Evolutionary conservation across 768 basidiomycete species (phyloP).

Genomic region (Vishniacozyma victoriae): DNA sequence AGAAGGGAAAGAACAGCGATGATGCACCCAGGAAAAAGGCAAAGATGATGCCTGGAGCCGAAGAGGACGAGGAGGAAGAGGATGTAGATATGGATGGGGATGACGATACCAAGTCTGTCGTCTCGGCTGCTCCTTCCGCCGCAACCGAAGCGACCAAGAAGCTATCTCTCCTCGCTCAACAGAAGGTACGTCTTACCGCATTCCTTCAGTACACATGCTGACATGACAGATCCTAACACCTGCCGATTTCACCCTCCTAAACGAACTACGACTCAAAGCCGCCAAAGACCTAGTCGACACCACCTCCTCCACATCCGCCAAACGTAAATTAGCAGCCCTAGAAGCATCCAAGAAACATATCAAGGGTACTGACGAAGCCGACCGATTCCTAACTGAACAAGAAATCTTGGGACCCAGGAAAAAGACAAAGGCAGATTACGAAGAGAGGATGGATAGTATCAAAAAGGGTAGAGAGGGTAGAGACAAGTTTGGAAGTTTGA

Average conservation of each 20-base stretch:
- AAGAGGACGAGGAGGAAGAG: conserved; percentile 20
- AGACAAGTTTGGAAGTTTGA: conserved; percentile 83
- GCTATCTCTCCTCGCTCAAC: conserved; percentile 43
- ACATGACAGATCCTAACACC: conserved; percentile 79
- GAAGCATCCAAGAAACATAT: conserved; percentile 63
- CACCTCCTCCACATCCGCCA: conserved; percentile 64
- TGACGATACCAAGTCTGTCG: conserved; percentile 42
- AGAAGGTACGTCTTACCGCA: conserved; percentile 30
- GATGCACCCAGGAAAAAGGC: conserved; percentile 4
- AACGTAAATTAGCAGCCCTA: conserved; percentile 79
- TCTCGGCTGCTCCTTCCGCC: conserved; percentile 35
- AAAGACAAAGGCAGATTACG: conserved; percentile 87
- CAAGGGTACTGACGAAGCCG: conserved; percentile 50
- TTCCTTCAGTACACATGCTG: not conserved
- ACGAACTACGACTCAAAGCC: conserved; percentile 77
- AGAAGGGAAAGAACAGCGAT: conserved; percentile 9
- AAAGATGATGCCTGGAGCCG: conserved; percentile 20
- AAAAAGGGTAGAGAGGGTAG: conserved; percentile 89
- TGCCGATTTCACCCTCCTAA: conserved; percentile 86
- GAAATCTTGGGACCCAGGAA: conserved; percentile 92
- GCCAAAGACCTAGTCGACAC: conserved; percentile 64
- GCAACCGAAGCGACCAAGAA: conserved; percentile 42
- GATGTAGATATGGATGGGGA: conserved; percentile 36
- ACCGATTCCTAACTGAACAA: conserved; percentile 72
- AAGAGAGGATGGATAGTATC: conserved; percentile 84